Evolutionary conservation across 768 basidiomycete genomes (phyloP), one percentile per base, ranked within the genome.

Genomic region (Artomyces pyxidatus): DNA sequence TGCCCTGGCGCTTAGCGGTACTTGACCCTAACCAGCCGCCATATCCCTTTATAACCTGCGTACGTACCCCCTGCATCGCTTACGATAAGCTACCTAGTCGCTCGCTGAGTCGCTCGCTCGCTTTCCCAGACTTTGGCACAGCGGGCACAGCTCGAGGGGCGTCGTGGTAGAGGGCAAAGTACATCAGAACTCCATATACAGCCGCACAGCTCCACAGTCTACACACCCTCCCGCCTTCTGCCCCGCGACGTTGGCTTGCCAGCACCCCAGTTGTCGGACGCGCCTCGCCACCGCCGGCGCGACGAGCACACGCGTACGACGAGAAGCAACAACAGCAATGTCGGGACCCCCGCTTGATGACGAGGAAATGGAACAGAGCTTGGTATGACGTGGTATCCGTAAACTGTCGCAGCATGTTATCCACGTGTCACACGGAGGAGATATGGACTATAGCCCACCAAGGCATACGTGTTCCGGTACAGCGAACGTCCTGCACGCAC

Each of bases 351-450:
- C 88, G 86, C 62, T 91, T 91, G 70, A 91, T 81, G 43, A 90
- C 85, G 52, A 91, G 75, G 67, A 91, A 91, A 63, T 91, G 89
- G 71, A 91, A 90, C 3, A 91, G 73, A 0, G 88, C 83, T 68
- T 86, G 85, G 64, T 88, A 90, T 16, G 88, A 85, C 4, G 83
- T 86, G 35, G 83, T 68, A 58, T 90, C 88, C 37, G 83, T 81
- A 65, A 90, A 90, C 87, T 88, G 55, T 17, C 51, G 37, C 14
- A 39, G 6, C 35, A 32, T 9, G 42, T 12, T 29, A 16, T 47
- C 55, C 48, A 44, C 45, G n/a, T n/a, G n/a, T n/a, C n/a, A n/a
- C n/a, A n/a, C n/a, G 12, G 17, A 47, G 41, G 28, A 39, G 47
- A 44, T 42, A 42, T 16, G 26, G 25, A 22, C 42, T 48, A 55